Evolutionary conservation across 73 alveolate species (phyloP).

Genomic region (Uronychia setigera): DNA sequence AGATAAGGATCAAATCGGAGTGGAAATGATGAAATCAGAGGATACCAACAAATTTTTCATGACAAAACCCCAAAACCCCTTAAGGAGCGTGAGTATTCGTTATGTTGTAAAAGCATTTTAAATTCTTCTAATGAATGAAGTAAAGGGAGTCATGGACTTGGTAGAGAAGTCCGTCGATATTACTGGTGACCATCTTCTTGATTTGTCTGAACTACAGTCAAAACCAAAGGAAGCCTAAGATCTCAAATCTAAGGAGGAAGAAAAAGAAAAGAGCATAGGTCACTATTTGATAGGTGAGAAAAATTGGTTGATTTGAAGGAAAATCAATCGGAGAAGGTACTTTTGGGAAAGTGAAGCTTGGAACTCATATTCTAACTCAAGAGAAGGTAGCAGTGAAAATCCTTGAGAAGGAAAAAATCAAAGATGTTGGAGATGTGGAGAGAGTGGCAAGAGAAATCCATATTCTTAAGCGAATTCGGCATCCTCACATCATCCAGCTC

Average conservation of each 20-base stretch:
- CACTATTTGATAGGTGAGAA: constrained; percentile 19
- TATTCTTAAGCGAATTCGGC: constrained; percentile 72
- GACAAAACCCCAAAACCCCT: too few species aligned
- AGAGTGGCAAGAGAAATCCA: constrained; percentile 79
- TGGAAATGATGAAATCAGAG: too few species aligned
- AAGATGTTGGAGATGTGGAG: constrained; percentile 74
- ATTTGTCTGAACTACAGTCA: background rate
- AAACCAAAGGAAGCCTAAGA: background rate
- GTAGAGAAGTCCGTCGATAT: constrained; percentile 1
- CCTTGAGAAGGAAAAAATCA: constrained; percentile 71
- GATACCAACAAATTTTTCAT: too few species aligned
- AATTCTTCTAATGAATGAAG: too few species aligned
- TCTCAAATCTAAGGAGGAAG: background rate
- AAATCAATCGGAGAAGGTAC: constrained; percentile 56
- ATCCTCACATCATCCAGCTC: constrained; percentile 80
- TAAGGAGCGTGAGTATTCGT: too few species aligned
- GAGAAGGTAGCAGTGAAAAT: constrained; percentile 82
- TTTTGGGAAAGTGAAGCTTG: constrained; percentile 62
- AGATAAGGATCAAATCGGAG: too few species aligned
- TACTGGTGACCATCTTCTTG: background rate
- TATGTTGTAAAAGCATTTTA: constrained; percentile 3
- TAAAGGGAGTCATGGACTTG: constrained; percentile 29
- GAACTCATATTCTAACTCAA: constrained; percentile 53
- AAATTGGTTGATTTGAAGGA: background rate
- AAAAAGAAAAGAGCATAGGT: background rate